Evolutionary conservation across 257 asterid genomes (phyloP).

Genomic region (Primulina huaijiensis): DNA sequence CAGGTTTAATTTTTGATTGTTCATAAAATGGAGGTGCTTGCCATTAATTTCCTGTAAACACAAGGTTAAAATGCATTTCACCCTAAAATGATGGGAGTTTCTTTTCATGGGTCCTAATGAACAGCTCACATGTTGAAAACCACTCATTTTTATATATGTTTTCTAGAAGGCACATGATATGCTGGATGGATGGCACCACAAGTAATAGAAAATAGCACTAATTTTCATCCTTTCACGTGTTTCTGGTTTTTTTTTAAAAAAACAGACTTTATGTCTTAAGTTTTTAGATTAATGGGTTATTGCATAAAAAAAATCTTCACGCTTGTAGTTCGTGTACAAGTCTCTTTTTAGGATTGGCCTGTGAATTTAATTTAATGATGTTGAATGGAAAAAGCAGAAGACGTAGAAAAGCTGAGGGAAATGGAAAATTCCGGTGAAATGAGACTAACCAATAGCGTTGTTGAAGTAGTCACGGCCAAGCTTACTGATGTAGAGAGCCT

Average conservation of each 20-base stretch:
- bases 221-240: neutral
- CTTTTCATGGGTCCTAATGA: slow-evolving; percentile 9
- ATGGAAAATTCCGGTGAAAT: slow-evolving; percentile 80
- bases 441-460: slow-evolving; percentile 42
- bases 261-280: neutral
- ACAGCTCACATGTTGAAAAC: neutral
- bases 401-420: slow-evolving; percentile 76
- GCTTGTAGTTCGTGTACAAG: neutral
- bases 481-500: slow-evolving; percentile 53
- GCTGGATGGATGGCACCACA: neutral
- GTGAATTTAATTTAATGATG: neutral
- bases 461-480: slow-evolving; percentile 75
- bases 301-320: neutral
- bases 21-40: neutral
- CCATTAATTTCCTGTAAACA: neutral
- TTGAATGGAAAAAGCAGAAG: slow-evolving; percentile 52
- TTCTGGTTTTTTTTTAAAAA: no score
- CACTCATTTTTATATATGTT: neutral
- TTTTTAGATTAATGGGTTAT: neutral
- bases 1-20: neutral
- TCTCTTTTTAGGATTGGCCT: neutral
- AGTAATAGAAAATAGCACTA: neutral
- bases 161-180: neutral
- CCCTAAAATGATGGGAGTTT: neutral
- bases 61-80: neutral